Conservation (phyloP, 257 asterid genomes). For the Solanum sparsipilum region DNA sequence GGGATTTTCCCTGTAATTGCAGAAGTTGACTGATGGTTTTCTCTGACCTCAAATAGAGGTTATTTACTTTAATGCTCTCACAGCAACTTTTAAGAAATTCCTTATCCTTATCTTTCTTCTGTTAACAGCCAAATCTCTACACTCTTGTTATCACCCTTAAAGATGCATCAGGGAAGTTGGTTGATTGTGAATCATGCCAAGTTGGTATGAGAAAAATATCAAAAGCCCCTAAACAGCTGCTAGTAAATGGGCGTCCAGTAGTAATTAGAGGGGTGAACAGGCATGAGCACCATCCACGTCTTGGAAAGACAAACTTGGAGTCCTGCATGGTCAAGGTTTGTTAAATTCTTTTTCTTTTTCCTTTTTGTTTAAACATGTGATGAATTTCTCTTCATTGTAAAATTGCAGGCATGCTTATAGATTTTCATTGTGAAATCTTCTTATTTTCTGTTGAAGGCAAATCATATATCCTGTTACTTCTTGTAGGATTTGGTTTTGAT, state of each 20-base stretch:
- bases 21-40: neutral
- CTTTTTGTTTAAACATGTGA: neutral
- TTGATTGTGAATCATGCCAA: constrained; percentile 94
- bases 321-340: constrained; percentile 94
- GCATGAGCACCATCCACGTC: constrained; percentile 97
- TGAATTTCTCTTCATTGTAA: neutral
- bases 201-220: constrained; percentile 75
- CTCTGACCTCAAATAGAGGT: neutral
- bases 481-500: constrained; percentile 80
- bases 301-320: constrained; percentile 93
- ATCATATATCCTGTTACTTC: neutral
- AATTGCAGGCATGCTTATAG: neutral
- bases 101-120: constrained; percentile 16
- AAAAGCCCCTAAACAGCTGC: constrained; percentile 82
- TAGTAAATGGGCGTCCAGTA: constrained; percentile 87
- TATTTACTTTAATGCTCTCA: neutral
- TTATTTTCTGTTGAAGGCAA: neutral
- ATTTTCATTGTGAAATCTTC: neutral
- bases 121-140: constrained; percentile 83
- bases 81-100: neutral
- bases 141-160: constrained; percentile 83
- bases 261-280: constrained; percentile 93
- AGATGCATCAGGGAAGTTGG: constrained; percentile 60
- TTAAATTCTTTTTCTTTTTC: neutral
- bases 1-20: neutral